Evolutionary conservation across 768 basidiomycete species (phyloP).

Genomic region (Chalciporus pseudorubinellus): DNA sequence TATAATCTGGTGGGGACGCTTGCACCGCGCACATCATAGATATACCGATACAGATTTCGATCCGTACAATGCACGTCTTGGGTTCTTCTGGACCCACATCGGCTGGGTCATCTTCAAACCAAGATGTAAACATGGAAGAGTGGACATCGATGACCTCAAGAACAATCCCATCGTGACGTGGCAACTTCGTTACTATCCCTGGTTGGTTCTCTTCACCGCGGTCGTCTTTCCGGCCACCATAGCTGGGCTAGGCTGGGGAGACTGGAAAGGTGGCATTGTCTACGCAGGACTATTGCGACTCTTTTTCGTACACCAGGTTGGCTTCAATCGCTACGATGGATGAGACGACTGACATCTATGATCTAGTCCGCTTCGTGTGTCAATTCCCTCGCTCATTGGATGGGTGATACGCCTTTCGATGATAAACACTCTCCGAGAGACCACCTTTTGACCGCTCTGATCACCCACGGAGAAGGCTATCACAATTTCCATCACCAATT

Average conservation of each 20-base stretch:
- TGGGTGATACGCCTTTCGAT: slow-evolving; percentile 90
- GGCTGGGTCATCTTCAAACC: slow-evolving; percentile 96
- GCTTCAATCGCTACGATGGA: slow-evolving; percentile 24
- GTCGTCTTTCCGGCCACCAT: slow-evolving; percentile 73
- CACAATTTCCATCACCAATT: slow-evolving; percentile 98
- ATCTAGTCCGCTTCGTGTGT: slow-evolving; percentile 92
- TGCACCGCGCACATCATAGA: slow-evolving; percentile 95
- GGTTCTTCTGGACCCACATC: slow-evolving; percentile 82
- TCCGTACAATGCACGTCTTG: slow-evolving; percentile 91
- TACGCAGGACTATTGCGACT: slow-evolving; percentile 80
- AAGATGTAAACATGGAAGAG: slow-evolving; percentile 82
- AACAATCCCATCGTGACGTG: slow-evolving; percentile 78
- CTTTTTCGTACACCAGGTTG: slow-evolving; percentile 83
- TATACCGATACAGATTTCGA: slow-evolving; percentile 98
- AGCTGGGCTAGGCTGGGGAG: slow-evolving; percentile 81
- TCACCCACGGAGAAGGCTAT: slow-evolving; percentile 94
- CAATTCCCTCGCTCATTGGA: slow-evolving; percentile 96
- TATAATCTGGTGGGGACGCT: slow-evolving; percentile 98
- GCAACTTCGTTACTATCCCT: slow-evolving; percentile 82
- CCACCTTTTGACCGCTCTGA: slow-evolving; percentile 84
- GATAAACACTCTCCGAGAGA: slow-evolving; percentile 93
- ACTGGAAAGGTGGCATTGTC: slow-evolving; percentile 81
- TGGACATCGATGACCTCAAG: slow-evolving; percentile 83
- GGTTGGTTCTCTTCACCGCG: slow-evolving; percentile 66
- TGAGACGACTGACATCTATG: background rate